Base-by-base conservation (phyloP, 78 protist genomes). In the Creolimax fragrantissima region DNA sequence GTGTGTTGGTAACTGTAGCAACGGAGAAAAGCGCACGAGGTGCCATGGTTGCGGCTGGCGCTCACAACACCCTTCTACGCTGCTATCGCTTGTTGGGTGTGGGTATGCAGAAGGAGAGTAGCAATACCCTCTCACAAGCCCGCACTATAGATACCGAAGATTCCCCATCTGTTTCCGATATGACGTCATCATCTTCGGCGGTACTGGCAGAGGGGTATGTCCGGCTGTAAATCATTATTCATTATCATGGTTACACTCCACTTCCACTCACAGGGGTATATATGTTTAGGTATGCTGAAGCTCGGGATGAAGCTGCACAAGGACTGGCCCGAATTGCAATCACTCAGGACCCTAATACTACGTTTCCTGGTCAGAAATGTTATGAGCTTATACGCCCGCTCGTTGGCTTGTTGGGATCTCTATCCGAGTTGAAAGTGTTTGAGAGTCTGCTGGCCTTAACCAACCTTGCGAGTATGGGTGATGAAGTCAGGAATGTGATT, bases 401-500 rank as follows among this genome's bases (percentile, higher is more conserved):
- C 3, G n/a, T 89, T 42, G 42, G 84, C 17, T 24, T 58, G 24
- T 58, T 58, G 74, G 74, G 74, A 58, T 58, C 74, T 17, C 0
- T 58, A 24, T 58, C 74, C 74, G 74, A 58, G 74, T 36, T 91
- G 43, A 41, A 5, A 3, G 3, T 41, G 32, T 91, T 85, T 37
- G 93, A 91, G 90, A 90, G 89, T 35, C 89, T 83, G 32, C 42
- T 91, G 90, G 93, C 93, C 4, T 45, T 91, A 42, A 91, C 93
- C 3, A 91, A 91, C 36, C 44, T 91, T 6, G 58, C 93, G 2
- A 3, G 85, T 36, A 37, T 91, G 47, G n/a, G 90, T 85, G 93
- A 91, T 2, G 90, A 42, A 3, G 5, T 91, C 66, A 66, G 88
- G 35, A 7, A 3, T 58, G 74, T 58, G 39, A 58, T 58, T 58